These are phyloP conservation scores for Trichosanthes cucumerina DNA, from an alignment of 306 rosid genomes.

Conservation along the genomic window DNA sequence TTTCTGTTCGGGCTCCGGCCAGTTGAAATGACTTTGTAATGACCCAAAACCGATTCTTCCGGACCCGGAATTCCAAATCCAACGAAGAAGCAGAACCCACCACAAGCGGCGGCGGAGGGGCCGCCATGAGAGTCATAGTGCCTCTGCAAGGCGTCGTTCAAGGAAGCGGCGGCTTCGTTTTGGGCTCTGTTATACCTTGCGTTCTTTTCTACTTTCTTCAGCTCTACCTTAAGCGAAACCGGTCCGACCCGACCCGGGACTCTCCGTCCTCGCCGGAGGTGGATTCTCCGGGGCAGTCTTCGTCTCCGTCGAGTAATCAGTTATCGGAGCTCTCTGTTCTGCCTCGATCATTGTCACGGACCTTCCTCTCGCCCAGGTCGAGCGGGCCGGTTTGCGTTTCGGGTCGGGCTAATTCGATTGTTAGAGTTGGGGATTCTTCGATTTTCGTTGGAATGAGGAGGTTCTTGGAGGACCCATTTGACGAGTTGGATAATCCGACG, in stretches of 20 bases:
- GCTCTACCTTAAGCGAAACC: constrained; percentile 51
- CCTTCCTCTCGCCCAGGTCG: constrained; percentile 35
- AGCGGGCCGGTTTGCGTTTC: constrained; percentile 41
- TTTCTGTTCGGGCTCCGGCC: not conserved
- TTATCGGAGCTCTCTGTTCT: constrained; percentile 22
- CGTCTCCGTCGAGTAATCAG: constrained; percentile 14
- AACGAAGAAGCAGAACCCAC: constrained; percentile 13
- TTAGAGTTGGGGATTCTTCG: constrained; percentile 34
- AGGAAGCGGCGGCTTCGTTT: constrained; percentile 77
- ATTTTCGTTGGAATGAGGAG: constrained; percentile 34
- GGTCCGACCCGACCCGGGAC: constrained; percentile 19
- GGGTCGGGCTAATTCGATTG: constrained; percentile 35
- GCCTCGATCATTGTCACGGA: constrained; percentile 46
- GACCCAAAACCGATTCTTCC: constrained; percentile 24
- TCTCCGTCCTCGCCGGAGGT: constrained; percentile 24
- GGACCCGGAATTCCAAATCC: constrained; percentile 1
- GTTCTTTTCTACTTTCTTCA: constrained; percentile 82
- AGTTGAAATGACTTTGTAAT: constrained; percentile 20
- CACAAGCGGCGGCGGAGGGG: constrained; percentile 20
- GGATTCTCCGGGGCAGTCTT: constrained; percentile 10
- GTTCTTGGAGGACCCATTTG: constrained; percentile 50
- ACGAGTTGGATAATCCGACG: constrained; percentile 41
- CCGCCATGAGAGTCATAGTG: constrained; percentile 82
- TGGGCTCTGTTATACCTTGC: constrained; percentile 86
- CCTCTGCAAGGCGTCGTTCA: constrained; percentile 88